These are phyloP conservation scores for Xylaria multiplex DNA, from an alignment of 2,329 filamentous ascomycete genomes.

Conservation along the genomic window DNA sequence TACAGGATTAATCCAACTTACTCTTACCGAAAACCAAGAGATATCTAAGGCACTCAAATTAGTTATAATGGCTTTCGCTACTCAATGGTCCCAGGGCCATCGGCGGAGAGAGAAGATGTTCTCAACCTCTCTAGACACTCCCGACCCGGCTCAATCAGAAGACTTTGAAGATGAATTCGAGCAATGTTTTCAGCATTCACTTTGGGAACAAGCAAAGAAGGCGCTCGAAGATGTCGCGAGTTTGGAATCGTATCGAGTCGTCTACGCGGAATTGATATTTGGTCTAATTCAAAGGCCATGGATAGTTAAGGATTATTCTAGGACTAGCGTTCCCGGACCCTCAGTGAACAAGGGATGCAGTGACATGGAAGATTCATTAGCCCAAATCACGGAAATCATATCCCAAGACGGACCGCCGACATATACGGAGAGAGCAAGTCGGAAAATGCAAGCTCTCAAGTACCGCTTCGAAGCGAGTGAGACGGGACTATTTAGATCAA, in stretches of 20 bases:
- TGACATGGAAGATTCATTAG: not conserved
- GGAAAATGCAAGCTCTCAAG: constrained; percentile 20
- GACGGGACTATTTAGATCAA: constrained; percentile 1
- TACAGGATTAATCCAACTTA: constrained; percentile 17
- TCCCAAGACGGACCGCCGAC: constrained; percentile 23
- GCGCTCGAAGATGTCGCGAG: constrained; percentile 16
- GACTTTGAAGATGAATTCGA: constrained; percentile 21
- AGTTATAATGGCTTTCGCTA: constrained; percentile 23
- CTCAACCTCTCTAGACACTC: not conserved
- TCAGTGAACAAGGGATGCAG: not conserved
- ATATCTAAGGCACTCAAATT: constrained; percentile 14
- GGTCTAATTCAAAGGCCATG: constrained; percentile 22
- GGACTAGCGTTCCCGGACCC: not conserved
- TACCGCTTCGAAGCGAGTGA: constrained; percentile 17
- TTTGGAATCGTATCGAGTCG: constrained; percentile 24
- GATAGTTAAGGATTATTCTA: not conserved
- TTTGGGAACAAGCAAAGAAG: constrained; percentile 27
- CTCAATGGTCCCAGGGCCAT: constrained; percentile 21
- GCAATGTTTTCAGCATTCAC: constrained; percentile 9
- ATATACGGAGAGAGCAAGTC: constrained; percentile 19
- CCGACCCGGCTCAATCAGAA: not conserved
- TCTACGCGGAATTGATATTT: constrained; percentile 26
- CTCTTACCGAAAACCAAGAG: constrained; percentile 3
- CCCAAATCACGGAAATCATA: constrained; percentile 16
- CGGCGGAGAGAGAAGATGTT: constrained; percentile 20